Evolutionary conservation across 2,329 filamentous ascomycete species (phyloP), one percentile per base, ranked within the genome.

Genomic region (Zymoseptoria ardabiliae): DNA sequence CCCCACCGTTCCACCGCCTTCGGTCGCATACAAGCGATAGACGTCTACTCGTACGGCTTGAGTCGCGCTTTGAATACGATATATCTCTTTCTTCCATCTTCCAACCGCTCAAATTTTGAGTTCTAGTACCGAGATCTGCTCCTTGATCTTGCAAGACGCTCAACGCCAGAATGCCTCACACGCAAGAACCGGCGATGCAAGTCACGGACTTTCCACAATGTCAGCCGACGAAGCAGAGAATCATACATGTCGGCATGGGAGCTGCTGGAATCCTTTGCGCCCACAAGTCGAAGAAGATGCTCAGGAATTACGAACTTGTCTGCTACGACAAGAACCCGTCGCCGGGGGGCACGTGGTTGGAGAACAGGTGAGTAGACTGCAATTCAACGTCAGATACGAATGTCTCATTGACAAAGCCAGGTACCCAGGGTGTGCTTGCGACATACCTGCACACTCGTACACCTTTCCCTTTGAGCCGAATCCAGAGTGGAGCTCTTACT

Each of bases 291-390:
- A 49, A 55, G 45, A 60, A 58, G 41, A 62, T 64, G 61, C 50
- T 65, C 21, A 60, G 53, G n/a, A 61, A 63, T 8, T 65, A 68
- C 69, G 2, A 76, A 76, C 59, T 74, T 56, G 69, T 69, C 9
- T 68, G 81, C 3, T 78, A 76, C 51, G 76, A 78, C 61, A 71
- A 73, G 62, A 68, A 69, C 22, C 10, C 65, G 13, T 68, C 71
- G 17, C 60, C 77, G 11, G 75, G 74, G 2, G 75, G 75, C 1
- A 76, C 74, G 1, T 68, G 67, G 67, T 64, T 69, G 52, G 80
- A 81, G 65, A 82, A 82, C 66, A 70, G 71, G 35, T 45, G 35
- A 45, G 35, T 13, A 17, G 11, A 41, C 70, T 2, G 74, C 52
- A 75, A 76, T 57, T 59, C 62, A 4, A 75, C 73, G 60, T 73